Evolutionary conservation across 23 red algal genomes (phyloP).

Genomic region (Pyropia haitanensis): DNA sequence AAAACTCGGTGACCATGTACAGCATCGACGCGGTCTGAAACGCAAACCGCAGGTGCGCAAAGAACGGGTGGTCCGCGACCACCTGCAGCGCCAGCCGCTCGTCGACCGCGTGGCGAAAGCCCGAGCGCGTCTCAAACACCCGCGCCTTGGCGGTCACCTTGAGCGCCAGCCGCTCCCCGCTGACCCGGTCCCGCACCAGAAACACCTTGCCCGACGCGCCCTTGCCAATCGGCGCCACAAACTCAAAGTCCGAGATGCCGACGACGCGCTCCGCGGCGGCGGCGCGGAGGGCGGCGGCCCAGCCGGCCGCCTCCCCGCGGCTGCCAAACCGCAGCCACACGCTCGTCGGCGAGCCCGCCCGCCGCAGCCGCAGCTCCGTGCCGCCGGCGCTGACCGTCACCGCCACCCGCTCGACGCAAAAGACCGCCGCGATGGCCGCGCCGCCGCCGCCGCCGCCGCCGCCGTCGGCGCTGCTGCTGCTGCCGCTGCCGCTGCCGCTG

Average conservation of each 20-base stretch:
- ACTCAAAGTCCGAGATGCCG: slow-evolving; percentile 68
- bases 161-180: slow-evolving; percentile 41
- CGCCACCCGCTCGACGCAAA: no score
- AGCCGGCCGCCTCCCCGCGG: slow-evolving; percentile 6
- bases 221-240: slow-evolving; percentile 69
- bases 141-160: slow-evolving; percentile 57
- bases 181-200: slow-evolving; percentile 56
- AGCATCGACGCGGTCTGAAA: slow-evolving; percentile 68
- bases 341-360: background rate
- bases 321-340: slow-evolving; percentile 46
- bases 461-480: no score
- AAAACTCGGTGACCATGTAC: slow-evolving; percentile 88
- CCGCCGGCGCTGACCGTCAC: no score
- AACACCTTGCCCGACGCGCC: slow-evolving; percentile 67
- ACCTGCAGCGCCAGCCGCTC: slow-evolving; percentile 78
- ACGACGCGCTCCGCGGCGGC: slow-evolving; percentile 20
- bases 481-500: no score
- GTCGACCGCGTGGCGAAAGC: slow-evolving; percentile 60
- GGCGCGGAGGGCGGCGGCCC: slow-evolving; percentile 32
- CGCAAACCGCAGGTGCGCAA: slow-evolving; percentile 59
- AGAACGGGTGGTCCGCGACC: slow-evolving; percentile 66
- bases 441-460: no score
- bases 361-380: no score
- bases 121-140: slow-evolving; percentile 41
- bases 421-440: no score